phyloP scores from a whole-genome alignment of 1,284 basidiomycete species.

The Malassezia globosa region DNA sequence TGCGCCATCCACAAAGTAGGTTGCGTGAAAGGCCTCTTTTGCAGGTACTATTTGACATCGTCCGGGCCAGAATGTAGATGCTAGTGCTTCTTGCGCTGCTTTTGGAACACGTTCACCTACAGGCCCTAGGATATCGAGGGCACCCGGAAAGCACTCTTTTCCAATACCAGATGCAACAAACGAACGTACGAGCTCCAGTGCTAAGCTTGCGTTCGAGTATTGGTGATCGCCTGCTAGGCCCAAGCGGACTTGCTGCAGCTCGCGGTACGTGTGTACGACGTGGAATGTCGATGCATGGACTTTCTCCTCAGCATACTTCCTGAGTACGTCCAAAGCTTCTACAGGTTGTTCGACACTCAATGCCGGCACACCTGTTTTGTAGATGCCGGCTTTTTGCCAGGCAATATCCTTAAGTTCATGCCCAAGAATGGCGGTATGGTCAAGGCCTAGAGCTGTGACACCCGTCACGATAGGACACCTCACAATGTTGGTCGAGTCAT shows the following conservation, averaged over 20 bases:
- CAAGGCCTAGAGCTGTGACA: slow-evolving; percentile 78
- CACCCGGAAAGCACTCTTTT: slow-evolving; percentile 17
- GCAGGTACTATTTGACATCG: slow-evolving; percentile 75
- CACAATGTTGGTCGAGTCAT: slow-evolving; percentile 93
- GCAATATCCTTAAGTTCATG: slow-evolving; percentile 83
- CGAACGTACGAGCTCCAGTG: slow-evolving; percentile 61
- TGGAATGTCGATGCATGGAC: slow-evolving; percentile 48
- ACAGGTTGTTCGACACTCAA: slow-evolving; percentile 68
- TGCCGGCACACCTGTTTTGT: slow-evolving; percentile 78
- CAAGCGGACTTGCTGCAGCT: slow-evolving; percentile 57
- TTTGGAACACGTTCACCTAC: slow-evolving; percentile 28
- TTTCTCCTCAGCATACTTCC: slow-evolving; percentile 8
- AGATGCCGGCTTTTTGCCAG: slow-evolving; percentile 92
- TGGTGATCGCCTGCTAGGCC: slow-evolving; percentile 85
- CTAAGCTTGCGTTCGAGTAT: slow-evolving; percentile 75
- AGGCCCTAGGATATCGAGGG: slow-evolving; percentile 2
- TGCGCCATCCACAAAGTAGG: slow-evolving; percentile 89
- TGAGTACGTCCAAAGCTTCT: slow-evolving; percentile 60
- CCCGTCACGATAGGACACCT: slow-evolving; percentile 79
- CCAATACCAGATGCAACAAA: slow-evolving; percentile 56
- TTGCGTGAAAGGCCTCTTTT: slow-evolving; percentile 48
- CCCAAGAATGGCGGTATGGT: slow-evolving; percentile 83
- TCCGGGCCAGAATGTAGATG: slow-evolving; percentile 80
- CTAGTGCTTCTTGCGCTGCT: slow-evolving; percentile 20
- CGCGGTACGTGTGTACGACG: slow-evolving; percentile 1